These are phyloP conservation scores for Dendrobium catenatum DNA, from an alignment of 106 monocot species.

Conservation along the genomic window DNA sequence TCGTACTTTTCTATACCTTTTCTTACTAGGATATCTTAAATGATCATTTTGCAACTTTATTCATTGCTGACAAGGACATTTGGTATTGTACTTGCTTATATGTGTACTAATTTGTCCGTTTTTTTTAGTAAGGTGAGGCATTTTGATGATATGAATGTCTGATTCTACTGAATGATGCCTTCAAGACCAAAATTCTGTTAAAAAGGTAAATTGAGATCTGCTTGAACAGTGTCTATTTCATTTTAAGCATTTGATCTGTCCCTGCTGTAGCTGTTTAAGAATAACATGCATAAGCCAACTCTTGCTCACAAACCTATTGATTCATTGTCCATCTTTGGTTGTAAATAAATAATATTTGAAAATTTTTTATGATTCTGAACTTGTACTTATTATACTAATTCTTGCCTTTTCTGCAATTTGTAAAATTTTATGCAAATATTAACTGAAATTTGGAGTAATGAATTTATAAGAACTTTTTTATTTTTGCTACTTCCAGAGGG, in stretches of 20 bases:
- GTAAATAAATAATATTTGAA: background rate
- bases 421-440: background rate
- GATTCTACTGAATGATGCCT: background rate
- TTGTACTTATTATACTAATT: background rate
- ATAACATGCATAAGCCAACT: background rate
- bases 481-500: slow-evolving; percentile 3
- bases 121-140: too few species aligned
- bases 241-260: background rate
- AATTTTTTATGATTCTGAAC: background rate
- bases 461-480: background rate
- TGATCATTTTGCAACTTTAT: too few species aligned
- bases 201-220: background rate
- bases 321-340: background rate
- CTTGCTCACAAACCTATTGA: background rate
- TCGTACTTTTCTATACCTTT: too few species aligned
- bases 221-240: background rate
- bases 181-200: background rate
- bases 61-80: too few species aligned
- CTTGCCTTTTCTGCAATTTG: background rate
- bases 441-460: background rate
- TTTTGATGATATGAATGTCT: too few species aligned
- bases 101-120: too few species aligned
- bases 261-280: background rate
- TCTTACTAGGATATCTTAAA: too few species aligned
- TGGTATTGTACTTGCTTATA: too few species aligned